These are phyloP conservation scores for Nannochloropsis salina DNA, from an alignment of 108 stramenopile genomes.

Conservation along the genomic window DNA sequence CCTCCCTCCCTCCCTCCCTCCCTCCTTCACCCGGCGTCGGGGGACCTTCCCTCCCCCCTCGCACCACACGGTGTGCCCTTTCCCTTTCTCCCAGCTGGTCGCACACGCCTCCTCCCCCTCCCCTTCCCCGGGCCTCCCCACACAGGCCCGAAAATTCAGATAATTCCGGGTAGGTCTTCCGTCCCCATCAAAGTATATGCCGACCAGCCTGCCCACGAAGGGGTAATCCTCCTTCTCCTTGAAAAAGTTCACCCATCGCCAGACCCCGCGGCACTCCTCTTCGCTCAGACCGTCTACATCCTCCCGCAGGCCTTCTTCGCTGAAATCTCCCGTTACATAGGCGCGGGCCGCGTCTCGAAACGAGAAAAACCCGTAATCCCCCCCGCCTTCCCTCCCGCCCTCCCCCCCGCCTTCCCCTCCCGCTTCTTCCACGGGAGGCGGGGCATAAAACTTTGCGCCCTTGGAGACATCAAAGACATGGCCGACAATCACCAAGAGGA, in stretches of 20 bases:
- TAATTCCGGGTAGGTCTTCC: not conserved
- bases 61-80: not conserved
- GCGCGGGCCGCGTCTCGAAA: constrained; percentile 13
- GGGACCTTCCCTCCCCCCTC: not conserved
- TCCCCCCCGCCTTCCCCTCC: not conserved
- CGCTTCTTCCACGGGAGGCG: not conserved
- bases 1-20: not conserved
- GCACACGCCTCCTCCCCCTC: constrained; percentile 7
- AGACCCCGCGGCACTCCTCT: not conserved
- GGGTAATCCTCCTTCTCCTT: not conserved
- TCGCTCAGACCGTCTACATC: not conserved
- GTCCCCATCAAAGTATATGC: constrained; percentile 7
- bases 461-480: not conserved
- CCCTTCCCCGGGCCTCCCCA: not conserved
- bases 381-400: too few relatives aligned
- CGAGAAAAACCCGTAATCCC: not conserved
- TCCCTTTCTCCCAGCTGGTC: not conserved
- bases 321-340: not conserved
- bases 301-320: not conserved
- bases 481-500: not conserved
- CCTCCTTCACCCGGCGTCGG: not conserved
- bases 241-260: not conserved
- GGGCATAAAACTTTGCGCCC: not conserved
- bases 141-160: not conserved
- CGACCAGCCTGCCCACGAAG: constrained; percentile 12